Base-by-base conservation (phyloP, 169 alveolate species). In the Plasmodium gallinaceum region DNA sequence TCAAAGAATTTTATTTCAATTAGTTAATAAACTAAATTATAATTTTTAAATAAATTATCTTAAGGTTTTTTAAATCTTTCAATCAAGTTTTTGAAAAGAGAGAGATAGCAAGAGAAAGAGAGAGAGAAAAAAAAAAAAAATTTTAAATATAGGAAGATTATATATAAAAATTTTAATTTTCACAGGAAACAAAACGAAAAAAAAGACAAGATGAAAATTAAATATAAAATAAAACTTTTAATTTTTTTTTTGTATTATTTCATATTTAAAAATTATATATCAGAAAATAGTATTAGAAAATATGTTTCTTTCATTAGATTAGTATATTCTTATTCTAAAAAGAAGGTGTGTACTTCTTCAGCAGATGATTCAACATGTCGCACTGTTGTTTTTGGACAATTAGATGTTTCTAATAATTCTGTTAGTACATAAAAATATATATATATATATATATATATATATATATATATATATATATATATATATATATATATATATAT, bases 351-450 rank as follows among this genome's bases (percentile, higher is more conserved):
- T 61, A 83, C 91, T 12, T 68, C 80, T 26, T 51, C 80, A 26
- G 24, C 74, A 9, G 91, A 83, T 32, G 83, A 83, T 18, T 83
- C 91, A 18, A 83, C 91, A 42, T 83, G 91, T 20, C 76, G 72
- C 18, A 24, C 37, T 39, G 91, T 83, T 4, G 72, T 45, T 24
- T 83, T 52, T 52, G 91, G 91, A 14, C 45, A 83, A 32, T 57
- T 83, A 58, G 80, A 68, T 22, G 91, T 83, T 68, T 83, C 91
- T 58, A 83, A 83, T 42, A 83, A 83, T 71, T 83, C 91, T 37
- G 91, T 83, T 26, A 68, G 85, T 83, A 32, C 7, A n/a, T 18
- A 51, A 18, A 26, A 0, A 10, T 42, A 0, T 32, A n/a, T 26
- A 32, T 20, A 18, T 2, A 69, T 16, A 69, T 69, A 22, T 51